phyloP scores from a whole-genome alignment of 2,329 filamentous ascomycete genomes.

The Fusarium mundagurra region DNA sequence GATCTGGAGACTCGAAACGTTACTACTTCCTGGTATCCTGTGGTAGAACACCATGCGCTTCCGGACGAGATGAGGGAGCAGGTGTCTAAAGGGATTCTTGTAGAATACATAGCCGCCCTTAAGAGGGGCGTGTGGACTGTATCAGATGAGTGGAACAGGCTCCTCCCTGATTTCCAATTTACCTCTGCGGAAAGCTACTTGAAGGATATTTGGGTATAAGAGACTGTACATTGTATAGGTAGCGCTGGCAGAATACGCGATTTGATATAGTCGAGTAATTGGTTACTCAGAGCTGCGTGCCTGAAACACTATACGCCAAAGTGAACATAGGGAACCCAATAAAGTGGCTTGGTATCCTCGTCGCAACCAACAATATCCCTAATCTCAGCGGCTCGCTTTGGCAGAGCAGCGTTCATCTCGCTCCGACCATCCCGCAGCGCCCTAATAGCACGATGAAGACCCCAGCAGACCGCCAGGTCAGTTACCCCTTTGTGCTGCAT shows the following conservation, averaged over 20 bases:
- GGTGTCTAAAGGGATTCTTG: background rate
- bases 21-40: background rate
- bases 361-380: background rate
- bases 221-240: no score
- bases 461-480: background rate
- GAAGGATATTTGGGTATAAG: background rate
- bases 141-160: background rate
- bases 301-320: background rate
- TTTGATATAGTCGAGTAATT: no score
- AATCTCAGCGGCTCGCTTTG: rapidly evolving
- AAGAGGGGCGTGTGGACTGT: background rate
- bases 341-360: background rate
- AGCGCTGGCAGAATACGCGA: no score
- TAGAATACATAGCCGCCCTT: background rate
- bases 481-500: background rate
- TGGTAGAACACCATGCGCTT: background rate
- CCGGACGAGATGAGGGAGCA: background rate
- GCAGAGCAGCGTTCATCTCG: background rate
- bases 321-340: background rate
- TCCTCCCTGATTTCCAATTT: background rate
- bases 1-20: background rate
- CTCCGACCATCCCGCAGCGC: background rate
- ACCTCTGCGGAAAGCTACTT: background rate
- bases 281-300: no score
- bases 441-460: background rate